phyloP scores from a whole-genome alignment of 495 filamentous ascomycete genomes.

The Penicillium taxi region DNA sequence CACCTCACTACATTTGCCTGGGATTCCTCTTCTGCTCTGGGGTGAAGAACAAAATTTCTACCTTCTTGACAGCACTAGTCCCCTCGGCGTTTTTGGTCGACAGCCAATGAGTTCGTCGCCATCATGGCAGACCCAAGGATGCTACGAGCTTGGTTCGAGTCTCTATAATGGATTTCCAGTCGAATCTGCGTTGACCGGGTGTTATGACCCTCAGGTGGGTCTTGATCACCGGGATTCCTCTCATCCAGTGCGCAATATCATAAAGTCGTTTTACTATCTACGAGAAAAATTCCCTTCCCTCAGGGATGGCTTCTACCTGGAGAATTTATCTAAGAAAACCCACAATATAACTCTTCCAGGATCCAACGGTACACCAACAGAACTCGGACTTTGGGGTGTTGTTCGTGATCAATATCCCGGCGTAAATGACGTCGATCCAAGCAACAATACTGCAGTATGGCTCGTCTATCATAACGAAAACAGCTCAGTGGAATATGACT shows the following conservation, averaged over 20 bases:
- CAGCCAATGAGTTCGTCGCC: slow-evolving; percentile 57
- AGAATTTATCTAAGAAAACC: slow-evolving; percentile 54
- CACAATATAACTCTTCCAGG: slow-evolving; percentile 43
- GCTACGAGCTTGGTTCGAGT: slow-evolving; percentile 48
- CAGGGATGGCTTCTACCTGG: slow-evolving; percentile 56
- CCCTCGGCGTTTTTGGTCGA: slow-evolving; percentile 64
- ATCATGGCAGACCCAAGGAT: slow-evolving; percentile 65
- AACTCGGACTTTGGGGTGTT: slow-evolving; percentile 62
- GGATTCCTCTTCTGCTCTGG: slow-evolving; percentile 57
- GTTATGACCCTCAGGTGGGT: slow-evolving; percentile 49
- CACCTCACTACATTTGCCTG: slow-evolving; percentile 57
- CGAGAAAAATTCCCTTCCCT: slow-evolving; percentile 51
- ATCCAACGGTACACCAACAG: slow-evolving; percentile 47
- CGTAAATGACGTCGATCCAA: slow-evolving; percentile 44
- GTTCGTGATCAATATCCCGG: slow-evolving; percentile 41
- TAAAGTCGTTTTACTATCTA: slow-evolving; percentile 60
- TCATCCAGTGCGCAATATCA: slow-evolving; percentile 56
- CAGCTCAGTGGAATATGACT: slow-evolving; percentile 47
- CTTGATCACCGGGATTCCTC: slow-evolving; percentile 66
- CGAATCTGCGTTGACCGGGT: slow-evolving; percentile 46
- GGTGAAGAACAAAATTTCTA: slow-evolving; percentile 69
- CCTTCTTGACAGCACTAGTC: slow-evolving; percentile 55
- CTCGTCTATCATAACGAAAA: slow-evolving; percentile 60
- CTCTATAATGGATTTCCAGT: slow-evolving; percentile 56
- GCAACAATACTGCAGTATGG: slow-evolving; percentile 53